Base-by-base conservation (phyloP, 2,329 filamentous ascomycete genomes). In the Neobulgaria alba region DNA sequence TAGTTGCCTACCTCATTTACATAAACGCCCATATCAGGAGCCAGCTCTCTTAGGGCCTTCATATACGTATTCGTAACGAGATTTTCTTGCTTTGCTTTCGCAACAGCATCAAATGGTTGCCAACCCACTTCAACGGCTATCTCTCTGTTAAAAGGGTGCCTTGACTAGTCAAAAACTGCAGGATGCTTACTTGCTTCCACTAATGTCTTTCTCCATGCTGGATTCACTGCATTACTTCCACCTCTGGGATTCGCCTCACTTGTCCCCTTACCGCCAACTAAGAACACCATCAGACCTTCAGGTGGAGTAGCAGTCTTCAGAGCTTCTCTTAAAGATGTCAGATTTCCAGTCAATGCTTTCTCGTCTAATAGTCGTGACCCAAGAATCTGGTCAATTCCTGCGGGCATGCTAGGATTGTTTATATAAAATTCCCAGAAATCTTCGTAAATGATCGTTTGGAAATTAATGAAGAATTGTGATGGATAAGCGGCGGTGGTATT, bases 201-300 rank as follows among this genome's bases (percentile, higher is more conserved):
- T 14, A 64, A 62, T 0, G 67, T 61, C 10, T 50, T 65, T 12
- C 73, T 62, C 71, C 72, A 79, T 0, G 69, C 68, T 0, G 72
- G 71, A 29, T 67, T 66, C n/a, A 72, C 63, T 0, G 70, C 59
- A 20, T 69, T 67, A 31, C 64, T 57, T 0, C 67, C 68, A 0
- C 69, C 69, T 14, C 64, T 54, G 0, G 68, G 66, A 21, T 57
- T 54, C 2, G 67, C 69, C 31, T 71, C 51, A 0, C 60, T 55
- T 1, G 71, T 62, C 0, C 66, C 70, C 23, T 64, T 63, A 0
- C 70, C 69, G 2, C 62, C 58, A 0, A 74, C 64, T 3, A 71
- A 46, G 40, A 61, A 66, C 0, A 60, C 59, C 1, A 60, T 56
- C 4, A 64, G 49, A 0, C 43, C 39, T 0, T 57, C 59, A 3